phyloP scores from a whole-genome alignment of 495 filamentous ascomycete species.

The Darksidea phi region DNA sequence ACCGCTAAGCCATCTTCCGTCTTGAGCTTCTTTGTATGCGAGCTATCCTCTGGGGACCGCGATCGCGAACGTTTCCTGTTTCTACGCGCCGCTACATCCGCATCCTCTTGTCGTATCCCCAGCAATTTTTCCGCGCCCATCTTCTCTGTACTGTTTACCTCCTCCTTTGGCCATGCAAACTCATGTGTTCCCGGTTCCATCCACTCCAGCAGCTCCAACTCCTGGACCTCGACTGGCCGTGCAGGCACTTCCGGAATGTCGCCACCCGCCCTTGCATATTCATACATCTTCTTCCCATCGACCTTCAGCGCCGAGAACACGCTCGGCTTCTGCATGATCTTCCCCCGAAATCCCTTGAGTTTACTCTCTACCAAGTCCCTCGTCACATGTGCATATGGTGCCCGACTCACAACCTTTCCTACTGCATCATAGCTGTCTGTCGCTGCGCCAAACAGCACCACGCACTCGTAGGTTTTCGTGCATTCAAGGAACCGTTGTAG shows the following conservation, averaged over 20 bases:
- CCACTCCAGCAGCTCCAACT: constrained; percentile 82
- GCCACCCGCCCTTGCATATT: constrained; percentile 89
- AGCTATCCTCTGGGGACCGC: constrained; percentile 3
- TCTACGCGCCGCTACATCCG: constrained; percentile 1
- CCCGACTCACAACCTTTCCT: constrained; percentile 75
- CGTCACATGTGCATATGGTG: constrained; percentile 74
- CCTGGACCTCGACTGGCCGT: constrained; percentile 69
- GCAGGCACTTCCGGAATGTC: constrained; percentile 65
- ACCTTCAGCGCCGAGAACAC: constrained; percentile 90
- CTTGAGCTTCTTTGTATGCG: constrained; percentile 3
- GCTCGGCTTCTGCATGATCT: constrained; percentile 87
- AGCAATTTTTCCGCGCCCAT: constrained; percentile 67
- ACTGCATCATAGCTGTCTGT: constrained; percentile 88
- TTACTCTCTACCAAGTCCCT: constrained; percentile 73
- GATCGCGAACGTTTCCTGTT: constrained; percentile 7
- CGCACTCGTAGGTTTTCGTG: constrained; percentile 88
- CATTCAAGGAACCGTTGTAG: constrained; percentile 75
- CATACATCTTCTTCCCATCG: constrained; percentile 87
- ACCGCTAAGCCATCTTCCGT: constrained; percentile 1
- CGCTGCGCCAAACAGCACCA: constrained; percentile 85
- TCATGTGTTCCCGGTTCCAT: constrained; percentile 77
- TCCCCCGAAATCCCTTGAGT: constrained; percentile 73
- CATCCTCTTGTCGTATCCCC: constrained; percentile 13
- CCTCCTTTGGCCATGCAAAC: constrained; percentile 68
- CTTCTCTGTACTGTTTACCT: constrained; percentile 70